These are phyloP conservation scores for Suhomyces bribrorum DNA, from an alignment of 1,139 yeast genomes.

Conservation along the genomic window DNA sequence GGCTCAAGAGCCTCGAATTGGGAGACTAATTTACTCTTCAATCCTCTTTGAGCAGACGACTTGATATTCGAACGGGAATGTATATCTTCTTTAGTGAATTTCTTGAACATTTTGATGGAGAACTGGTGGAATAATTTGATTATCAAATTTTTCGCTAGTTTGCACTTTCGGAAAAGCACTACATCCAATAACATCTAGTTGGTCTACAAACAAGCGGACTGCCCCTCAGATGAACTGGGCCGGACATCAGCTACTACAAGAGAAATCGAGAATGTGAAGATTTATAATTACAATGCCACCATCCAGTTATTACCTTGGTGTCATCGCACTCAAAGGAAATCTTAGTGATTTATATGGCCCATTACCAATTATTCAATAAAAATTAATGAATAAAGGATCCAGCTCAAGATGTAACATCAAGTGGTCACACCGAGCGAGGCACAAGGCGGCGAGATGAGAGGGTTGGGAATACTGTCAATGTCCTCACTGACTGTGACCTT, in stretches of 20 bases:
- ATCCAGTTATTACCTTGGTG: slow-evolving; percentile 55
- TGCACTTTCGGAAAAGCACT: not conserved
- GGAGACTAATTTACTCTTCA: slow-evolving; percentile 68
- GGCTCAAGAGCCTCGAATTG: slow-evolving; percentile 75
- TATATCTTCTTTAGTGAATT: slow-evolving; percentile 82
- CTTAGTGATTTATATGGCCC: slow-evolving; percentile 57
- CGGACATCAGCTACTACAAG: too few relatives aligned
- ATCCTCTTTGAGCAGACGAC: slow-evolving; percentile 86
- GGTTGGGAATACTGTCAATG: slow-evolving; percentile 19
- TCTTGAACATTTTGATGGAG: slow-evolving; percentile 51
- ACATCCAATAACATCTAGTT: not conserved
- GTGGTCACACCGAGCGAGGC: slow-evolving; percentile 66
- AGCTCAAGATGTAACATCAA: slow-evolving; percentile 51
- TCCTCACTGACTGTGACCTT: slow-evolving; percentile 32
- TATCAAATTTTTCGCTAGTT: not conserved
- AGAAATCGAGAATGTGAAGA: slow-evolving; percentile 47
- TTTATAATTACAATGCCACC: slow-evolving; percentile 74
- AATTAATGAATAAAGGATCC: slow-evolving; percentile 34
- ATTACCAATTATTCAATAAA: slow-evolving; percentile 30
- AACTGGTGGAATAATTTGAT: not conserved
- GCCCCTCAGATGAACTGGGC: too few relatives aligned
- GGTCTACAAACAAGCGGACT: too few relatives aligned
- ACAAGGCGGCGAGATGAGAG: slow-evolving; percentile 46
- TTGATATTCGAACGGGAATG: slow-evolving; percentile 90
- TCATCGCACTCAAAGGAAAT: slow-evolving; percentile 77